A percentile compares a stretch with the other conserved stretches of the same genome.
Conservation (phyloP, 139 green algal genomes). For the Chlorella sp. region DNA sequence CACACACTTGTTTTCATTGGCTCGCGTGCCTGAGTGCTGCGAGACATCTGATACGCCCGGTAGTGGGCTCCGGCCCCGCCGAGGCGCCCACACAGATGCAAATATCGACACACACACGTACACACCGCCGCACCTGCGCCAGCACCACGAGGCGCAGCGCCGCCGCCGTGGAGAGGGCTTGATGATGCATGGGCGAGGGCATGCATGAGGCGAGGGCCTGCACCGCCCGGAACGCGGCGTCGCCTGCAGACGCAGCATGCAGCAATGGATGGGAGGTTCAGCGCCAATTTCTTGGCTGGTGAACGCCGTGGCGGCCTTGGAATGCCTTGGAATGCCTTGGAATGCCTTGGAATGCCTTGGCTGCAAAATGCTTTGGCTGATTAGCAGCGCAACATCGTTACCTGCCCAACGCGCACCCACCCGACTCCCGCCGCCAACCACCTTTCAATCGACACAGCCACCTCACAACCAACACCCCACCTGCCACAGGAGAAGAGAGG, state of each 20-base stretch:
- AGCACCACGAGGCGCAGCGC: conserved; percentile 55
- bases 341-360: background rate
- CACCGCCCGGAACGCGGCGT: conserved; percentile 52
- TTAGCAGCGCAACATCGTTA: background rate
- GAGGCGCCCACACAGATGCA: no score
- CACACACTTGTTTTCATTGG: no score
- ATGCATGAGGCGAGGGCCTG: conserved; percentile 54
- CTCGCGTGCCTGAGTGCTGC: no score
- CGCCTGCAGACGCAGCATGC: conserved; percentile 20
- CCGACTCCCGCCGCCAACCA: background rate
- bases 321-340: background rate
- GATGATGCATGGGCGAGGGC: conserved; percentile 38
- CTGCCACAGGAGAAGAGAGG: conserved; percentile 58
- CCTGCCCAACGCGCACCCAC: background rate
- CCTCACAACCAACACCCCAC: conserved; percentile 7
- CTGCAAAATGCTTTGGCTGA: no score
- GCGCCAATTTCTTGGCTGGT: background rate
- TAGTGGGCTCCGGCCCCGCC: no score
- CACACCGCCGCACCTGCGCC: conserved; percentile 17
- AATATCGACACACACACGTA: no score
- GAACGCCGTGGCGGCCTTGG: background rate
- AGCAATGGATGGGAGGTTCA: background rate
- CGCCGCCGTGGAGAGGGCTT: conserved; percentile 37
- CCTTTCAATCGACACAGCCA: background rate
- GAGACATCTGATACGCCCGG: no score